phyloP scores from a whole-genome alignment of 768 basidiomycete species.

The Tylopilus sp. region DNA sequence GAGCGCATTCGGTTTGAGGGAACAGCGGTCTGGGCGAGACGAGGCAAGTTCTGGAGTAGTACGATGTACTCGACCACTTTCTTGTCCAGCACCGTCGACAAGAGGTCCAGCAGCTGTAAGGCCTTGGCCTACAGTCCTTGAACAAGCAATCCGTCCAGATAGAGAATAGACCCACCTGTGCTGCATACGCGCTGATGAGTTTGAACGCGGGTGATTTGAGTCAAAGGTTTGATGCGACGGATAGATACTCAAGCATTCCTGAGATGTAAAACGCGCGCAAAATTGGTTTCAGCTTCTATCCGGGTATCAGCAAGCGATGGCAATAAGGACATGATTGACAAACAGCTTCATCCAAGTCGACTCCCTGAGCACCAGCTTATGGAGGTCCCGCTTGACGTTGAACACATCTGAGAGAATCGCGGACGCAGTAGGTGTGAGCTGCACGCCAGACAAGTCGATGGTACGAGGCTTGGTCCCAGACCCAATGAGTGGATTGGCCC shows the following conservation, averaged over 20 bases:
- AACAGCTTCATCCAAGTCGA: constrained; percentile 83
- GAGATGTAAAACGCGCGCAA: constrained; percentile 87
- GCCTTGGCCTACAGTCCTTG: constrained; percentile 55
- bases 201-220: constrained; percentile 76
- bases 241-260: constrained; percentile 76
- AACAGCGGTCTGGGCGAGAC: constrained; percentile 85
- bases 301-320: background rate
- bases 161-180: constrained; percentile 47
- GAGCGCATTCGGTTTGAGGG: constrained; percentile 65
- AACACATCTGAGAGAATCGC: constrained; percentile 89
- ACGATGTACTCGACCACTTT: constrained; percentile 81
- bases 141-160: background rate
- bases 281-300: constrained; percentile 80
- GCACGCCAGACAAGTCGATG: constrained; percentile 77
- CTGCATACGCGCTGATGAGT: constrained; percentile 72
- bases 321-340: constrained; percentile 1
- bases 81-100: constrained; percentile 82
- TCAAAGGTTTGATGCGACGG: constrained; percentile 81
- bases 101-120: constrained; percentile 86
- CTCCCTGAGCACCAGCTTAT: constrained; percentile 79
- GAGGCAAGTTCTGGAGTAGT: constrained; percentile 45
- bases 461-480: constrained; percentile 61
- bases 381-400: constrained; percentile 88
- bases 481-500: too few species aligned
- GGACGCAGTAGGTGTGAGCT: constrained; percentile 65